Evolutionary conservation across 2,329 filamentous ascomycete genomes (phyloP).

Genomic region (Aspergillus sp.): DNA sequence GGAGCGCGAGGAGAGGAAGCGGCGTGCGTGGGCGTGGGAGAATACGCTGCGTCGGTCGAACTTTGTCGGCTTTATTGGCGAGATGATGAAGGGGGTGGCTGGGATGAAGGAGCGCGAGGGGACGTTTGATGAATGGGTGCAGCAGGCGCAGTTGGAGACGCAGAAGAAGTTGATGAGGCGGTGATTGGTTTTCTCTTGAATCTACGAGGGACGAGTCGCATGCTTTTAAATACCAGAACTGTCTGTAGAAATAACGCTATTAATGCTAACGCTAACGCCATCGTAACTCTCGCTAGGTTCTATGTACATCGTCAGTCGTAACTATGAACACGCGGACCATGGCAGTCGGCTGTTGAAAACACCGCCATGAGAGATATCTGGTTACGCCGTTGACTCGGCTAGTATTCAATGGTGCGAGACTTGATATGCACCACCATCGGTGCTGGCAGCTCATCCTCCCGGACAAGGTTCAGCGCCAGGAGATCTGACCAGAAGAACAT

Average conservation of each 20-base stretch:
- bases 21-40: constrained; percentile 87
- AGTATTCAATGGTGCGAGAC: constrained; percentile 60
- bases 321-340: background rate
- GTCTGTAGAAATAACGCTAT: background rate
- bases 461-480: constrained; percentile 70
- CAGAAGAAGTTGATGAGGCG: constrained; percentile 37
- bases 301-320: constrained; percentile 15
- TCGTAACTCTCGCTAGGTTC: constrained; percentile 1
- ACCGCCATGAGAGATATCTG: background rate
- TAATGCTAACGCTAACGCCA: constrained; percentile 1
- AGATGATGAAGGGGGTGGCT: constrained; percentile 86
- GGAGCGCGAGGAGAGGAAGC: constrained; percentile 76
- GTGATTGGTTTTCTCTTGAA: background rate
- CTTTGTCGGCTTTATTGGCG: constrained; percentile 92
- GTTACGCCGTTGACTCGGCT: background rate
- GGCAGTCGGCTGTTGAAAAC: background rate
- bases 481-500: constrained; percentile 95
- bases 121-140: constrained; percentile 76
- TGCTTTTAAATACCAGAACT: background rate
- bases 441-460: constrained; percentile 71
- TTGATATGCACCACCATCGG: constrained; percentile 65
- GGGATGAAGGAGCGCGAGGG: constrained; percentile 65
- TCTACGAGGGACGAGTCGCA: background rate
- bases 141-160: constrained; percentile 56
- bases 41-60: constrained; percentile 90